Percentiles rank a stretch among this genome's conserved stretches.
Evolutionary conservation across 495 filamentous ascomycete genomes (phyloP).

Genomic region (Trichoderma erinaceum): DNA sequence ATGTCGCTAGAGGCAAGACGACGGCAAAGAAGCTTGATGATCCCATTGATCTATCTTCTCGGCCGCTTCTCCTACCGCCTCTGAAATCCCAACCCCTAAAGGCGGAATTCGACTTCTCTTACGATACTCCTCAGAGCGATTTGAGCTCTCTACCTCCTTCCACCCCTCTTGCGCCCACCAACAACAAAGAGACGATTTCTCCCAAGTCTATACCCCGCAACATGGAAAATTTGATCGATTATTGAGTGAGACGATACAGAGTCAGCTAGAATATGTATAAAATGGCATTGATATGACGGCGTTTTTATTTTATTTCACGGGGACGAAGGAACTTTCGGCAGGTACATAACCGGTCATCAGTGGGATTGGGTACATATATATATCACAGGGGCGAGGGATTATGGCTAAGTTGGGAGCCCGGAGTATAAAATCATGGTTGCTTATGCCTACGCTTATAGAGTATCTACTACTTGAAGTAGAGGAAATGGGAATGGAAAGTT

Average conservation of each 20-base stretch:
- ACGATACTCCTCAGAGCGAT: slow-evolving; percentile 20
- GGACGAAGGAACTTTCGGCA: neutral
- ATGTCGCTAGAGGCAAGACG: slow-evolving; percentile 16
- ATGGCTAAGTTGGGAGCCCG: neutral
- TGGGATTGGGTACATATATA: neutral
- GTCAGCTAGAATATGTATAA: neutral
- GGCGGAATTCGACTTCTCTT: slow-evolving; percentile 19
- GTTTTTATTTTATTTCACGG: neutral
- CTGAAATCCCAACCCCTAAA: slow-evolving; percentile 16
- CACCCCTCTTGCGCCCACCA: neutral
- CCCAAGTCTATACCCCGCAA: slow-evolving; percentile 37
- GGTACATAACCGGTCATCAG: neutral
- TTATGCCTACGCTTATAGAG: neutral
- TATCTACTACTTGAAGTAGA: neutral
- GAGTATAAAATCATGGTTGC: neutral
- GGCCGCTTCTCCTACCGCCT: slow-evolving; percentile 8
- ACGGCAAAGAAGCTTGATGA: neutral
- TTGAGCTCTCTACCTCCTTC: slow-evolving; percentile 16
- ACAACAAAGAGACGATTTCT: slow-evolving; percentile 31
- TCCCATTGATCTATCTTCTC: neutral
- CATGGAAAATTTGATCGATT: slow-evolving; percentile 40
- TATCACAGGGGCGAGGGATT: neutral
- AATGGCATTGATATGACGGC: neutral
- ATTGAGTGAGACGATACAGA: neutral
- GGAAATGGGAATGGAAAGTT: neutral